Evolutionary conservation across 495 filamentous ascomycete species (phyloP).

Genomic region (Tuber microsphaerosporum): DNA sequence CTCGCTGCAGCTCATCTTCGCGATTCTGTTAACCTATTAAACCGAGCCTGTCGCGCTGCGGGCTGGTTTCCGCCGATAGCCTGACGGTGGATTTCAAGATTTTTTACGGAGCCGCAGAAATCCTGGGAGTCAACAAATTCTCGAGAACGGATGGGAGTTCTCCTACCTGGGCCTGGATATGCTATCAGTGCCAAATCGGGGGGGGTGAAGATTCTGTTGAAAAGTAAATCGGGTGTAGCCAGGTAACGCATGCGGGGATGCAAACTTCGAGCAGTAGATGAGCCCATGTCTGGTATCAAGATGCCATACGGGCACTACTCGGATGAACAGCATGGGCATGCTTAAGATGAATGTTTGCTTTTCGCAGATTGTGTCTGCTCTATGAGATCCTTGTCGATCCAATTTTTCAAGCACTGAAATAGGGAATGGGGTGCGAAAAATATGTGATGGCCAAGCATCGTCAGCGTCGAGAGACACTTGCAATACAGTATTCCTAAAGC

Average conservation of each 20-base stretch:
- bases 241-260: not conserved
- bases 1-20: not conserved
- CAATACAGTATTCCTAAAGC: not conserved
- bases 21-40: not conserved
- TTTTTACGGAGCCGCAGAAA: not conserved
- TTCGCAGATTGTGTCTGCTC: not conserved
- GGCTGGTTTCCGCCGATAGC: not conserved
- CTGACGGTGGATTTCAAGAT: not conserved
- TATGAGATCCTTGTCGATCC: not conserved
- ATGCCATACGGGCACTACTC: not conserved
- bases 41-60: too few relatives aligned
- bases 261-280: not conserved
- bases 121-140: not conserved
- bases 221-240: not conserved
- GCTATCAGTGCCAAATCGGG: not conserved
- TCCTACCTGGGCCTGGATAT: not conserved
- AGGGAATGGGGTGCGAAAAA: not conserved
- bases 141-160: not conserved
- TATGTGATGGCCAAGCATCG: not conserved
- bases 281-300: not conserved
- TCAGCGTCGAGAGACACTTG: not conserved
- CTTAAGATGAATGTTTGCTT: not conserved
- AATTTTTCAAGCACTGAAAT: not conserved
- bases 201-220: not conserved
- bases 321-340: not conserved